These are phyloP conservation scores for Rhizoctonia solani DNA, from an alignment of 1,284 basidiomycete species.

Conservation along the genomic window DNA sequence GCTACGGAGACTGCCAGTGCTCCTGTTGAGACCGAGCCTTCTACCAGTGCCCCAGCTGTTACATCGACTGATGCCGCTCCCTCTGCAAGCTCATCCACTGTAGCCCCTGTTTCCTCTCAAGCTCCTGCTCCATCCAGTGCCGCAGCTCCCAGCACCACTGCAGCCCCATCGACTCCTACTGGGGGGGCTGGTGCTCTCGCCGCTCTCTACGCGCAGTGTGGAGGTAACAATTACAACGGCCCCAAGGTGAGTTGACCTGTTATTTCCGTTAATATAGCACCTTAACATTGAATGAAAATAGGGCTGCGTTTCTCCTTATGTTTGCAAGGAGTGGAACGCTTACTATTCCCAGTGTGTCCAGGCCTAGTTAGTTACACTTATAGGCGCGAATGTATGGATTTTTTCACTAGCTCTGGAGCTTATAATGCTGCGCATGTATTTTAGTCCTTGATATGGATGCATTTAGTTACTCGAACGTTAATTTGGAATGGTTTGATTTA, in stretches of 20 bases:
- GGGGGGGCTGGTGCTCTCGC: background rate
- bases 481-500: too few species aligned
- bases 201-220: background rate
- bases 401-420: too few species aligned
- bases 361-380: too few species aligned
- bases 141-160: background rate
- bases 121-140: too few species aligned
- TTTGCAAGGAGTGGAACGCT: slow-evolving; percentile 33
- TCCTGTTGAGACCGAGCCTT: background rate
- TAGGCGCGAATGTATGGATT: too few species aligned
- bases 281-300: background rate
- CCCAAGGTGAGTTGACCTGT: background rate
- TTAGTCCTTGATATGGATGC: too few species aligned
- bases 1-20: background rate
- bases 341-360: slow-evolving; percentile 29
- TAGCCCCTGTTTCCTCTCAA: too few species aligned
- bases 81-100: too few species aligned
- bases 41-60: background rate
- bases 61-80: slow-evolving; percentile 9
- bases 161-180: too few species aligned
- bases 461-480: too few species aligned
- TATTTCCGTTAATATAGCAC: background rate
- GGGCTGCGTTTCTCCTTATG: slow-evolving; percentile 28
- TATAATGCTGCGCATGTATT: too few species aligned
- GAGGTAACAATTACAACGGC: background rate